These are phyloP conservation scores for Suillus hirtellus DNA, from an alignment of 768 basidiomycete species.

Conservation along the genomic window DNA sequence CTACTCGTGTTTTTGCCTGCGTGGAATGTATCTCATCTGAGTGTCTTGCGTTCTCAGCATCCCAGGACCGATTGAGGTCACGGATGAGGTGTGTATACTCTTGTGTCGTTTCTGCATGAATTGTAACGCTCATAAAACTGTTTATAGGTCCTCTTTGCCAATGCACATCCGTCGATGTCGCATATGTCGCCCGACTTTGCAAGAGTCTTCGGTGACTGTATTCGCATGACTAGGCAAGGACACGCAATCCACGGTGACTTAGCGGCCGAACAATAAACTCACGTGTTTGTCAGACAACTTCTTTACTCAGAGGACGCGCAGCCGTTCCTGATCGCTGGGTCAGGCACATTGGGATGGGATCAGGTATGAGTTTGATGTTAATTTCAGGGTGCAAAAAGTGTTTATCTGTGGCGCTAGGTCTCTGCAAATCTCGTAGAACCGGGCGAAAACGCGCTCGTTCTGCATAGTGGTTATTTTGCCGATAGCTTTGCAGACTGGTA, in stretches of 20 bases:
- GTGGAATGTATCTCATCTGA: constrained; percentile 12
- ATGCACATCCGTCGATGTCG: constrained; percentile 88
- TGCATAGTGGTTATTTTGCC: constrained; percentile 93
- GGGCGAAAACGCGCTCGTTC: constrained; percentile 76
- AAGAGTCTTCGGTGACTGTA: constrained; percentile 83
- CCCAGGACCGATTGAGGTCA: constrained; percentile 64
- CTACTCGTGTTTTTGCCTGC: not conserved
- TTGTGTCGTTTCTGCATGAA: not conserved
- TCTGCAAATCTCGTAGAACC: constrained; percentile 88
- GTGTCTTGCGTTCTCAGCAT: constrained; percentile 39
- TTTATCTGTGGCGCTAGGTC: constrained; percentile 46
- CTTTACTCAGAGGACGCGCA: constrained; percentile 79
- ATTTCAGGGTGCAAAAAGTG: not conserved
- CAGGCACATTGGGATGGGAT: constrained; percentile 97
- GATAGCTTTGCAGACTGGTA: constrained; percentile 89
- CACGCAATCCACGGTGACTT: constrained; percentile 18
- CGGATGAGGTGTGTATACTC: constrained; percentile 51
- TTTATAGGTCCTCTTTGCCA: constrained; percentile 80
- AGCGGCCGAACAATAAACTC: not conserved
- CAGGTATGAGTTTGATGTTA: constrained; percentile 48
- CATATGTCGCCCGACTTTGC: constrained; percentile 90
- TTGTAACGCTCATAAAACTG: too few species aligned
- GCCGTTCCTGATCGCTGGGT: constrained; percentile 92
- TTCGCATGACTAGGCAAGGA: constrained; percentile 73
- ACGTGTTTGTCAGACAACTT: constrained; percentile 54